Evolutionary conservation across 2,329 filamentous ascomycete genomes (phyloP), one percentile per base, ranked within the genome.

Genomic region (Scleromitrula shiraiana): DNA sequence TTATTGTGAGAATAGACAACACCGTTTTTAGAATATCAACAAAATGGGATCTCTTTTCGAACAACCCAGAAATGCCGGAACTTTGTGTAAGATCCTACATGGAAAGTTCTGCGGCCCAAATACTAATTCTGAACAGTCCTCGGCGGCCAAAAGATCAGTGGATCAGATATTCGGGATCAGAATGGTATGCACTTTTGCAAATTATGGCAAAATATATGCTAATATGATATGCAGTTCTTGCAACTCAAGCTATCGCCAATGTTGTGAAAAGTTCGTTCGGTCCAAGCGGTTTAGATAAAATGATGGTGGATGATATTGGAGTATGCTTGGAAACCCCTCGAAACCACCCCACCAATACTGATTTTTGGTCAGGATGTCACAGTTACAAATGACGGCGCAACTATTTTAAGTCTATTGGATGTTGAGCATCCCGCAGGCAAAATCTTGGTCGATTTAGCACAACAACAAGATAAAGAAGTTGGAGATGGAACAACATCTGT

Each of bases 231-330:
- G 23, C 64, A 90, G 93, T 97, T 41, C 80, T 89, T 59, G 93
- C 93, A 59, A 97, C 93, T 38, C 89, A 96, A 68, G 89, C 91
- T 51, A 97, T 98, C 64, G 85, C 93, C 62, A 98, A 97, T 81
- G 90, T 98, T 51, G 89, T 98, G 68, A 97, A 95, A 76, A 95
- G 88, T 70, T 98, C 93, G 14, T 98, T 98, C 66, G 93, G 93
- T 48, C 93, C 93, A 43, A 95, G 88, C 54, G 93, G 93, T 41
- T 78, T 98, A 58, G 93, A 98, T 68, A 98, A 98, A 80, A 98
- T 98, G 93, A 97, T 98, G 93, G 93, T 98, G 62, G 93, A 98
- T 72, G 93, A 98, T 67, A 97, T 98, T 68, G 93, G 93, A 65
- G 85, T 88, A 79, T 61, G 82, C 62, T 49, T 49, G 35, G 23